phyloP scores from a whole-genome alignment of 148 eudicot genomes.

The Rhododendron griersonianum region DNA sequence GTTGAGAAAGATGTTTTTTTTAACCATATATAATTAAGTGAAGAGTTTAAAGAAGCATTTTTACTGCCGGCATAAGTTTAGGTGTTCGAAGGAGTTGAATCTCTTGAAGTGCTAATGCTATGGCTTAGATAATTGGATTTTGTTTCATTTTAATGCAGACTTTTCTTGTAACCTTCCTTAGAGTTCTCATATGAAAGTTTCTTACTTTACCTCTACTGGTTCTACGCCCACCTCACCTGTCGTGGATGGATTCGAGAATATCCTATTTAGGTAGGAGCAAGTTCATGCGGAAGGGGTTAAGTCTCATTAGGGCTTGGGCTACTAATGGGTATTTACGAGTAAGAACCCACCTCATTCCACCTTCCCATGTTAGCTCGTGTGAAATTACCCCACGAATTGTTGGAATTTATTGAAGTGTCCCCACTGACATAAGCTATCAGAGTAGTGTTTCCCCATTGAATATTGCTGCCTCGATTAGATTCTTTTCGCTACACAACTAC shows the following conservation, averaged over 20 bases:
- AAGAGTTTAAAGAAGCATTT: background rate
- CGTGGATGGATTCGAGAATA: background rate
- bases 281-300: background rate
- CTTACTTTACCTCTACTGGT: background rate
- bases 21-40: background rate
- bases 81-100: background rate
- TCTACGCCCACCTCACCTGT: background rate
- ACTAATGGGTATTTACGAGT: background rate
- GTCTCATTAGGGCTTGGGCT: background rate
- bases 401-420: background rate
- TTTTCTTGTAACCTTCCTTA: background rate
- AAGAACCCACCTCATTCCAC: background rate
- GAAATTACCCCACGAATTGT: background rate
- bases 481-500: background rate
- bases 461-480: background rate
- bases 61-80: background rate
- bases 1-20: background rate
- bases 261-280: background rate
- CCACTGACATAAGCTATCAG: background rate
- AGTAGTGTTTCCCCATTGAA: background rate
- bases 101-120: background rate
- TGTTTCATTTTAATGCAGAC: background rate
- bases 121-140: background rate
- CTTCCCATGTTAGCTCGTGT: background rate
- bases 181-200: background rate